Evolutionary conservation across 331 rosid species (phyloP), one percentile per base, ranked within the genome.

Genomic region (Pyracantha coccinea): DNA sequence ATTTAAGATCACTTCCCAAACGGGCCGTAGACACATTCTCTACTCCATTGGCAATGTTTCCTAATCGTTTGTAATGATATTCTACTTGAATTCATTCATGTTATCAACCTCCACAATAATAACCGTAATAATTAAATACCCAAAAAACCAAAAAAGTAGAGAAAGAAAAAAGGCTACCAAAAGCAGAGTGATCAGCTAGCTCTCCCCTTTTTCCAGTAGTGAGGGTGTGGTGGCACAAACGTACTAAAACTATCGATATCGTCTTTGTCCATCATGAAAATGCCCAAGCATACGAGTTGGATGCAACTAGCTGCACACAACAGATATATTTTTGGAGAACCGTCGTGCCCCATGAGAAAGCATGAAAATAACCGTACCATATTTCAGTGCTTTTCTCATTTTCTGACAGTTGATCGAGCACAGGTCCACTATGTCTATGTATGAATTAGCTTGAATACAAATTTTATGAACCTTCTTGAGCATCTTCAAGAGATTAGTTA

Each of bases 31-130:
- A 41, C 15, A 10, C 47, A 1, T 17, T 29, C 31, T 52, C 57
- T 52, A 73, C 76, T 50, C 66, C 8, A 75, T 77, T 72, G 75
- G 59, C 78, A 75, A 68, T 72, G 61, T 75, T 41, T 66, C 53
- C 53, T 77, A 83, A 69, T 86, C 64, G 63, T 57, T 75, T 35
- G 85, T 73, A 83, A 89, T 87, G 85, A 87, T 87, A 78, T 65
- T 80, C 69, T 83, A 85, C 85, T 85, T 85, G 90, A 85, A 82
- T 82, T 80, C 77, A 54, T 76, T 62, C 65, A 35, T 78, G 86
- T 29, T 78, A 89, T 78, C 35, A 73, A 71, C 80, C 77, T 60
- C 82, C 80, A 74, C 69, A 72, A 80, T 74, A 80, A 80, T 72
- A 78, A 74, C 68, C 75, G 71, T 35, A 58, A 58, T 83, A 74